Conservation (phyloP, 2,329 filamentous ascomycete species). For the Colletotrichum sp. region DNA sequence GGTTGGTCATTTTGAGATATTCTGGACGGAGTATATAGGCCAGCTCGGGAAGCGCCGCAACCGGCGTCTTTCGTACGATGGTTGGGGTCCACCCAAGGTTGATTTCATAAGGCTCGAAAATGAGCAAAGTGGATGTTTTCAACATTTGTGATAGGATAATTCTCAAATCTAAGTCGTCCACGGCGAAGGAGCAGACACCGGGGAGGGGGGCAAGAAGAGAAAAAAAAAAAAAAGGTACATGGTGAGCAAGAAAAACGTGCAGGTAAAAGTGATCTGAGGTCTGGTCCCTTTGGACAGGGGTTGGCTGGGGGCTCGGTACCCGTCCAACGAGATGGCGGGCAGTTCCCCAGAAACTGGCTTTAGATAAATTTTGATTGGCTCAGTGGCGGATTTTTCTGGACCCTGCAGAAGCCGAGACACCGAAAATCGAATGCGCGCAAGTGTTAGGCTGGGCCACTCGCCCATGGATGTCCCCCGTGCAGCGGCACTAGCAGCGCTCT, state of each 20-base stretch:
- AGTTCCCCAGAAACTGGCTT: slow-evolving; percentile 2
- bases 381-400: not conserved
- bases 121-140: not conserved
- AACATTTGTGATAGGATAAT: not conserved
- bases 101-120: not conserved
- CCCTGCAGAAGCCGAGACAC: slow-evolving; percentile 2
- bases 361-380: not conserved
- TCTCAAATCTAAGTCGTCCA: not conserved
- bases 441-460: not conserved
- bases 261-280: not conserved
- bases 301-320: not conserved
- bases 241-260: not conserved
- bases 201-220: not conserved
- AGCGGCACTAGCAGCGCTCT: not conserved
- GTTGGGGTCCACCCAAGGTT: not conserved
- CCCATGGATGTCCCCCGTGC: not conserved
- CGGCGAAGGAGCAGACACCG: not conserved
- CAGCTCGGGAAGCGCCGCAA: not conserved
- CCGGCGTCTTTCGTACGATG: not conserved
- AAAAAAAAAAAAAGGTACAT: not conserved
- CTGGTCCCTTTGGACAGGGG: not conserved
- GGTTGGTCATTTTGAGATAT: not conserved
- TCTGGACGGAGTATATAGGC: not conserved
- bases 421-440: not conserved
- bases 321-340: not conserved